Evolutionary conservation across 108 stramenopile genomes (phyloP).

Genomic region (Discostella pseudostelligera): DNA sequence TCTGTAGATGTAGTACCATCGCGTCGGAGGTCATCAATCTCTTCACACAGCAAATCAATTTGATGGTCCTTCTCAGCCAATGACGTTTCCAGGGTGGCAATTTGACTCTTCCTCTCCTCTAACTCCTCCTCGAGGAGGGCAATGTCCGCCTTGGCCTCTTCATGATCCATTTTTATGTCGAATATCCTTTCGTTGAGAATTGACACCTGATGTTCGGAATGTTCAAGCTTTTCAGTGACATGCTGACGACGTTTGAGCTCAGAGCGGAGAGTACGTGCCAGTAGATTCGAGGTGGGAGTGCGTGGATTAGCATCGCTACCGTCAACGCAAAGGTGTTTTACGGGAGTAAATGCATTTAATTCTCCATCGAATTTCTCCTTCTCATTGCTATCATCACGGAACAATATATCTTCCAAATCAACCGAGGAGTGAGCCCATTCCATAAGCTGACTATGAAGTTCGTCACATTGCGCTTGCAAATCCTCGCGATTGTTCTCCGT

Average conservation of each 20-base stretch:
- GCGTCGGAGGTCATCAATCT: constrained; percentile 16
- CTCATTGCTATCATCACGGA: constrained; percentile 21
- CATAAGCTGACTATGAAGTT: constrained; percentile 20
- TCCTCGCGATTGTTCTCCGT: constrained; percentile 33
- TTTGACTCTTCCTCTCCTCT: constrained; percentile 24
- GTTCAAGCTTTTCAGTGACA: constrained; percentile 11
- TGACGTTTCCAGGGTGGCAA: constrained; percentile 26
- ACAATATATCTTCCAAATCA: constrained; percentile 6
- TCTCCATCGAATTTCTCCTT: constrained; percentile 17
- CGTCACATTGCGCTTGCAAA: constrained; percentile 26
- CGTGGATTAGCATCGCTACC: background rate
- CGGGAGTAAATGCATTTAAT: constrained; percentile 23
- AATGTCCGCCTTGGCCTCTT: constrained; percentile 49
- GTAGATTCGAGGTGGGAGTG: constrained; percentile 32
- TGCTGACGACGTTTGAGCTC: constrained; percentile 31
- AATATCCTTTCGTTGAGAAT: constrained; percentile 28
- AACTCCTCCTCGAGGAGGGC: constrained; percentile 44
- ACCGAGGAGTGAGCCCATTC: constrained; percentile 26
- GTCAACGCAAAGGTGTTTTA: constrained; percentile 4
- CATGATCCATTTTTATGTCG: constrained; percentile 43
- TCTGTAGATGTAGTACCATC: background rate
- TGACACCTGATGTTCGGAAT: constrained; percentile 15
- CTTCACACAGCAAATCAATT: constrained; percentile 27
- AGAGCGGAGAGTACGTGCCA: constrained; percentile 35
- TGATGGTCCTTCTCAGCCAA: constrained; percentile 19